Evolutionary conservation across 148 eudicot species (phyloP).

Genomic region (Beta vulgaris): DNA sequence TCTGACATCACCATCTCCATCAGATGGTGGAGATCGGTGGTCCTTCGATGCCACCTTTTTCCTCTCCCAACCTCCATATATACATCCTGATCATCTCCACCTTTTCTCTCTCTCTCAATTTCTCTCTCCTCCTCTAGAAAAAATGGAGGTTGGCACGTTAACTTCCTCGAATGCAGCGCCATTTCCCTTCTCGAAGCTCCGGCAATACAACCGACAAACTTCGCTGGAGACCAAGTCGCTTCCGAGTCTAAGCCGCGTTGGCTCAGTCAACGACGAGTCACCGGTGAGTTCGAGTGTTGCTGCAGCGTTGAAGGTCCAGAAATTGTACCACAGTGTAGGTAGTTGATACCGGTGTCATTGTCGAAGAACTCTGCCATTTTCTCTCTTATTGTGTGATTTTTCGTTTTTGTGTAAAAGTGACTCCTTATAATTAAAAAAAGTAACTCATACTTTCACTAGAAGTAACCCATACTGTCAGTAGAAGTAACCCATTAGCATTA

Average conservation of each 20-base stretch:
- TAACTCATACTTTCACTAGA: no score
- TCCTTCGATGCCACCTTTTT: no score
- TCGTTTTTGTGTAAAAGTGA: neutral
- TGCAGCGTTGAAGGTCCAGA: conserved; percentile 73
- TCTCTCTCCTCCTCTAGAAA: neutral
- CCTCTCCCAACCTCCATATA: neutral
- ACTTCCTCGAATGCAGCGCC: conserved; percentile 5
- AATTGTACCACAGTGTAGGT: conserved; percentile 71
- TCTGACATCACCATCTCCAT: no score
- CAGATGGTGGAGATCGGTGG: no score
- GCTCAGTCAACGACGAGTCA: neutral
- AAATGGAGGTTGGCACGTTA: conserved; percentile 40
- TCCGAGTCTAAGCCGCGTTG: neutral
- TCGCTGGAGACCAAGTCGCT: neutral
- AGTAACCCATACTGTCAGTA: no score
- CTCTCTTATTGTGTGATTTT: neutral
- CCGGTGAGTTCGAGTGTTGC: neutral
- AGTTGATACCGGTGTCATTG: conserved; percentile 85
- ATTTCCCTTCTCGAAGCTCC: conserved; percentile 15
- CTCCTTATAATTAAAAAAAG: no score
- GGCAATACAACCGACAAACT: neutral
- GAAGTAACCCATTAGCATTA: no score
- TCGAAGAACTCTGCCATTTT: conserved; percentile 58
- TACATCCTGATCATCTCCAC: conserved; percentile 21
- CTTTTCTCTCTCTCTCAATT: neutral